Conservation (phyloP, 176 grass and related monocot genomes). For the Canna indica region DNA sequence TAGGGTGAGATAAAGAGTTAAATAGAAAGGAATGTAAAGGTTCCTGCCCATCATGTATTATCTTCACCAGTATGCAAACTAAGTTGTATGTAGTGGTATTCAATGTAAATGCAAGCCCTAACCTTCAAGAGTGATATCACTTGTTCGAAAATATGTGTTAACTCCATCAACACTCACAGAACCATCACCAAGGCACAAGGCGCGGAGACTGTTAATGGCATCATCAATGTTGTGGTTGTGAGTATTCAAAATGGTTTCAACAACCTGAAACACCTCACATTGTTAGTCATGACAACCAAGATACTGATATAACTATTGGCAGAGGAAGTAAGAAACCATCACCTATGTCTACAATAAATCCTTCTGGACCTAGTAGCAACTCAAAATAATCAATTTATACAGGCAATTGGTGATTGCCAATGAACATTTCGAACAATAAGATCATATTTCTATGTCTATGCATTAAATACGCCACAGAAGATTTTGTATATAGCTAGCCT, state of each 20-base stretch:
- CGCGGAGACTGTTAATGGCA: conserved; percentile 26
- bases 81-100: background rate
- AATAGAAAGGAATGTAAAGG: background rate
- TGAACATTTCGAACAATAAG: background rate
- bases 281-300: background rate
- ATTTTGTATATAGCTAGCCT: background rate
- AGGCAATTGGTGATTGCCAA: too few species aligned
- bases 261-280: conserved; percentile 9
- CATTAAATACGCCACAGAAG: background rate
- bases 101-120: background rate
- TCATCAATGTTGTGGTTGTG: conserved; percentile 25
- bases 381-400: too few species aligned
- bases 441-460: background rate
- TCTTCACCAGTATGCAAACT: background rate
- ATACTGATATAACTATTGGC: background rate
- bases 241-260: conserved; percentile 21
- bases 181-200: conserved; percentile 26
- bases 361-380: too few species aligned
- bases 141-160: conserved; percentile 3
- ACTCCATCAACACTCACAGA: conserved; percentile 7
- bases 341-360: too few species aligned
- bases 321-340: background rate
- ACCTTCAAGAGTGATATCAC: conserved; percentile 7
- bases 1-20: background rate
- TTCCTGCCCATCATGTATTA: background rate